Base-by-base conservation (phyloP, 768 basidiomycete genomes). In the Dacryopinax primogenitus region DNA sequence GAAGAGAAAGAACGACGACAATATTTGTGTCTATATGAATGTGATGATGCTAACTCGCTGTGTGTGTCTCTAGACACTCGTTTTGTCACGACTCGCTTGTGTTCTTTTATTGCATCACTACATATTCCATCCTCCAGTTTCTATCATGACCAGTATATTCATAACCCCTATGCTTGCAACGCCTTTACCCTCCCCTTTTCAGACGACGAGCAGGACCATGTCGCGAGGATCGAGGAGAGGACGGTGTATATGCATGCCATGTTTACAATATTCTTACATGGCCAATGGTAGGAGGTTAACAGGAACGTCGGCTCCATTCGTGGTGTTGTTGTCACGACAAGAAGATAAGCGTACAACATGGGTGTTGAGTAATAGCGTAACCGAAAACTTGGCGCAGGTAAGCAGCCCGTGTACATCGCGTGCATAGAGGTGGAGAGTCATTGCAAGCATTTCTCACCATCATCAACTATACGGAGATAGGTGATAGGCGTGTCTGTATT, bases 181-280 rank as follows among this genome's bases (percentile, higher is more conserved):
- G n/a, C 41, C 18, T 23, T 44, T 44, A 15, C 16, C 3, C 9
- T 44, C 41, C 41, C 18, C 41, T 44, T 44, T 44, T 7, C 6
- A 15, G 7, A 23, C 18, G 18, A 7, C 18, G 6, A 18, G 16
- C 41, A 44, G 18, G 11, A 28, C n/a, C 9, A 30, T 15, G 51
- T 28, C 21, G 51, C 21, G 13, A 30, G 51, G 13, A 30, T 15
- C 26, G 51, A 30, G 51, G 41, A 7, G 41, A 44, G 18, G 23
- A n/a, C n/a, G n/a, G n/a, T 30, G 51, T 58, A 9, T 58, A 58
- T 32, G 51, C 51, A 58, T 58, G 51, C 7, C 51, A 58, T 58
- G 26, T 58, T 58, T 58, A 58, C 51, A 58, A 28, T 28, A 58
- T 58, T 58, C 51, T 30, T 58, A 58, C 51, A 18, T 58, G 51